Base-by-base conservation (phyloP, 257 asterid genomes). In the Cordia subcordata region DNA sequence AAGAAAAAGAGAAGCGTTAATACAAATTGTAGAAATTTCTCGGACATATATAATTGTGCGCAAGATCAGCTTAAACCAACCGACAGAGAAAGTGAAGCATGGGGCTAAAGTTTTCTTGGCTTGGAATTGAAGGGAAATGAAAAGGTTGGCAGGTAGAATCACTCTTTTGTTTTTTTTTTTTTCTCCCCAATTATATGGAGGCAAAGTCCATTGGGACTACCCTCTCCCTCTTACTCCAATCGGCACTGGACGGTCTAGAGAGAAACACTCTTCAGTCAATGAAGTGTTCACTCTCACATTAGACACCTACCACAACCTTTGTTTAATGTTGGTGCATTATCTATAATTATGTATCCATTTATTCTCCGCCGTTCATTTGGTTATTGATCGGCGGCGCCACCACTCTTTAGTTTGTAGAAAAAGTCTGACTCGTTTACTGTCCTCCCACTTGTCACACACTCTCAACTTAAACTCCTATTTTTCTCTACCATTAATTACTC, bases 371-470 rank as follows among this genome's bases (percentile, higher is more conserved):
- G 64, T 63, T 61, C 61, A 44, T 65, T 71, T 49, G 42, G 62
- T 54, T 16, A 49, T 70, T 62, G 16, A 57, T 47, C 19, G 82
- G 81, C 79, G 81, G 86, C 86, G 82, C 77, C 73, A 75, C 86
- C 81, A 16, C 68, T 59, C 54, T 68, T 63, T 57, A n/a, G 55
- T 59, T 11, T n/a, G 27, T 61, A 57, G 73, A 68, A 67, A 66
- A 64, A 68, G 82, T 78, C 90, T 58, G 17, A 64, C 42, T 67
- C 49, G 44, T 53, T 65, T 63, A 54, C 68, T 69, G 73, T 63
- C 87, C 86, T 61, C 59, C 92, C 94, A 85, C 81, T 72, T 85
- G 92, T 81, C 90, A 70, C 75, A 63, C 55, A 66, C 66, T 66
- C 73, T 66, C 72, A 65, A 77, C 77, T 75, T 39, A 65, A 79